Conservation (phyloP, 768 basidiomycete genomes). For the Rickenella mellea region DNA sequence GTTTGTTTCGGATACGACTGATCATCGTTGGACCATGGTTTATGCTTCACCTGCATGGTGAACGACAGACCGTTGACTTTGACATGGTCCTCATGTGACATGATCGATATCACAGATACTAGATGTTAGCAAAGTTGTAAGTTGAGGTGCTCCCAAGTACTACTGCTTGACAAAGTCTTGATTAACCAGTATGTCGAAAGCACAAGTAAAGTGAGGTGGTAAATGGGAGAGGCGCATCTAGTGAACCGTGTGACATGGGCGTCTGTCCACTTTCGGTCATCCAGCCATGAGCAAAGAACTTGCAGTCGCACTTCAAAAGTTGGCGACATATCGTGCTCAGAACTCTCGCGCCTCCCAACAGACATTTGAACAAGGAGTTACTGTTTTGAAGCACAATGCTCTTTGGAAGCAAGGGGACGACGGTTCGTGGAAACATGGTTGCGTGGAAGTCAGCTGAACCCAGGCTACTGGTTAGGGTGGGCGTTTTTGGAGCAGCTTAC, state of each 20-base stretch:
- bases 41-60: neutral
- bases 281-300: too few relatives aligned
- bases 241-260: too few relatives aligned
- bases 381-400: conserved; percentile 38
- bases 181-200: too few relatives aligned
- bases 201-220: too few relatives aligned
- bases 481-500: conserved; percentile 72
- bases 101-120: too few relatives aligned
- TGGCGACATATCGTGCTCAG: conserved; percentile 44
- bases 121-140: too few relatives aligned
- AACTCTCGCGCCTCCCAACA: conserved; percentile 48
- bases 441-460: too few relatives aligned
- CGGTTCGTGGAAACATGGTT: conserved; percentile 24
- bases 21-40: neutral
- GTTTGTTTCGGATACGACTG: conserved; percentile 27
- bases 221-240: too few relatives aligned
- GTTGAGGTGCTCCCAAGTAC: too few relatives aligned
- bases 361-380: conserved; percentile 42
- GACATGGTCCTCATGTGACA: neutral
- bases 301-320: conserved; percentile 42
- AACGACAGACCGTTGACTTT: neutral
- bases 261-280: too few relatives aligned
- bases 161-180: too few relatives aligned
- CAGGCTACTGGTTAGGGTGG: too few relatives aligned
- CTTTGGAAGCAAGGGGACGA: conserved; percentile 44